Evolutionary conservation across 345 rosid genomes (phyloP), one percentile per base, ranked within the genome.

Genomic region (Gossypium turneri): DNA sequence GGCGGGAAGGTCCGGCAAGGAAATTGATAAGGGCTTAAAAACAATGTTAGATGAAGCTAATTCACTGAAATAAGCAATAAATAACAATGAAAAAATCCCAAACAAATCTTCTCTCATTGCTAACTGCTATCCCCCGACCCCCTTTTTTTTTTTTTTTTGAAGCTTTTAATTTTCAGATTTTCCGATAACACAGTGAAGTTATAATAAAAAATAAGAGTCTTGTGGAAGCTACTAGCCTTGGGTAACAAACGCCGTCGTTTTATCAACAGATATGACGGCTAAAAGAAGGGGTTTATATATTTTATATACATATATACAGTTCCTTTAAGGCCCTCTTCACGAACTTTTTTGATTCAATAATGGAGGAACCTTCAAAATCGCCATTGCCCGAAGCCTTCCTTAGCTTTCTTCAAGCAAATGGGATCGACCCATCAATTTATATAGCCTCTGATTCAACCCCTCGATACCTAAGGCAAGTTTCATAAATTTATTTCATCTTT

Each of bases 381-480:
- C 86, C 88, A 55, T 74, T 92, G 63, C 98, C 97, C 50, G 85
- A 82, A 1, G 85, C 78, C 7, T 94, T 92, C 80, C 85, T 90
- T 17, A 74, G 82, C 2, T 94, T 92, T 80, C 92, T 92, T 2
- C 50, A 79, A 75, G 85, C 72, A 34, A 92, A 92, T 76, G 90
- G 84, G 27, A 60, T 94, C 63, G 94, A 94, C 81, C 92, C 94
- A 70, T 87, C 90, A 9, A 87, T 95, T 71, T 95, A 95, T 52
- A 57, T 82, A 17, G 67, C 83, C 17, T 76, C 67, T 50, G 86
- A 87, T 75, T 77, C 90, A n/a, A 73, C 80, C 53, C 99, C 97
- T 77, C 98, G 98, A 27, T 93, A 93, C 63, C 77, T 92, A 74
- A 86, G 98, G 97, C 90, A 76, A 67, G 11, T 24, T 67, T 12